phyloP scores from a whole-genome alignment of 495 filamentous ascomycete species.

The Barbatosphaeria neglecta region DNA sequence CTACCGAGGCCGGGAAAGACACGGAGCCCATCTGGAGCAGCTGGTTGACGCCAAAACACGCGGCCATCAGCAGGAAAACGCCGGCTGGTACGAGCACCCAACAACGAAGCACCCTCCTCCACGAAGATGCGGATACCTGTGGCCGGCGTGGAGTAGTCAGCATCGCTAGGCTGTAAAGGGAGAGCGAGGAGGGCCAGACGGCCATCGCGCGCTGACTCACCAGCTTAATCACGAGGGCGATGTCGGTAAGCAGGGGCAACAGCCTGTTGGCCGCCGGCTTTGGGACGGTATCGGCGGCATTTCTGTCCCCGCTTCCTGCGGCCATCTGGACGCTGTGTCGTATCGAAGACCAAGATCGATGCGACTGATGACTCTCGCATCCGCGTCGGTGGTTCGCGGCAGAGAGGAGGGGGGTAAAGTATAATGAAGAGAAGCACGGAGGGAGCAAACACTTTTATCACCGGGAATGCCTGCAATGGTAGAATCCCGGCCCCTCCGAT shows the following conservation, averaged over 20 bases:
- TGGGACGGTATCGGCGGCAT: background rate
- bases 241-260: background rate
- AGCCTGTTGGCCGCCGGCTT: background rate
- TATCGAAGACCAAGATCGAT: too few species aligned
- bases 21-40: slow-evolving; percentile 35
- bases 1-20: slow-evolving; percentile 42
- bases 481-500: too few species aligned
- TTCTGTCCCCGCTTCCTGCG: background rate
- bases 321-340: too few species aligned
- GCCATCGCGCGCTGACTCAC: background rate
- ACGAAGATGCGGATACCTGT: background rate
- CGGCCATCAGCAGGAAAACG: slow-evolving; percentile 31
- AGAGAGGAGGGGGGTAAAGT: too few species aligned
- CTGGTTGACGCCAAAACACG: slow-evolving; percentile 38
- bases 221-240: background rate
- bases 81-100: slow-evolving; percentile 41
- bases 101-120: background rate
- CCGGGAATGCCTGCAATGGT: too few species aligned
- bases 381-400: too few species aligned
- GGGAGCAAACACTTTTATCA: too few species aligned
- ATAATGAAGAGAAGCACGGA: too few species aligned
- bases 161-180: too few species aligned
- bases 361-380: too few species aligned
- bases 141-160: background rate
- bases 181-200: too few species aligned